Conservation (phyloP, 2,329 filamentous ascomycete species). For the Aspergillus pseudoterreus region DNA sequence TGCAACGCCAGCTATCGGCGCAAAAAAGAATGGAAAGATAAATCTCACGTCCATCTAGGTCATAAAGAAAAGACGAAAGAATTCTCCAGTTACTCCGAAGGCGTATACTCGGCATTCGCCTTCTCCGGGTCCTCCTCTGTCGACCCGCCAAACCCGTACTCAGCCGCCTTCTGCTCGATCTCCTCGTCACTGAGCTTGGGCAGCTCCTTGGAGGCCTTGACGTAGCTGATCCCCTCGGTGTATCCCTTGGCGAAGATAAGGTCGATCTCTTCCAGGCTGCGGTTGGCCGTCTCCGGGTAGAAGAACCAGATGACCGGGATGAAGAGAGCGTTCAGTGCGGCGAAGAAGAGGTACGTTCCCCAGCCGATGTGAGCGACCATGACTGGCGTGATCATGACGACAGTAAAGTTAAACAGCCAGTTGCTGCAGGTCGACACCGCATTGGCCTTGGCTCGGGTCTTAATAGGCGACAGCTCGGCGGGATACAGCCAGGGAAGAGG, state of each 20-base stretch:
- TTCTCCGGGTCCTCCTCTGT: constrained; percentile 21
- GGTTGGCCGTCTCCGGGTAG: constrained; percentile 49
- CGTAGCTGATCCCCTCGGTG: constrained; percentile 40
- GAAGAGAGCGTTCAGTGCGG: constrained; percentile 41
- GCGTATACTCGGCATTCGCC: constrained; percentile 11
- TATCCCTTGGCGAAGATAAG: constrained; percentile 45
- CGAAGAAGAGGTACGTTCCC: constrained; percentile 46
- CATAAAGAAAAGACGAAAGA: not conserved
- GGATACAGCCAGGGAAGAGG: constrained; percentile 58
- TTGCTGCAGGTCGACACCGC: constrained; percentile 53
- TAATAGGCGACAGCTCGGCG: constrained; percentile 53
- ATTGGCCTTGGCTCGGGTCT: constrained; percentile 55
- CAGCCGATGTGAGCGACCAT: constrained; percentile 38
- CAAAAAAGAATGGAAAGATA: not conserved
- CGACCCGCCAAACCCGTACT: constrained; percentile 27
- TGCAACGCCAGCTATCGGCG: not conserved
- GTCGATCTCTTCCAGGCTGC: constrained; percentile 44
- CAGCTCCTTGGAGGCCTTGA: constrained; percentile 29
- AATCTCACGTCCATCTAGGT: not conserved
- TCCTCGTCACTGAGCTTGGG: constrained; percentile 34
- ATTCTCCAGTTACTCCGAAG: constrained; percentile 11
- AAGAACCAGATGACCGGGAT: constrained; percentile 54
- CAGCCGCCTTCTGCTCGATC: constrained; percentile 29
- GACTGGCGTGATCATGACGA: constrained; percentile 49
- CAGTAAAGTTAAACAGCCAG: constrained; percentile 56